phyloP scores from a whole-genome alignment of 129 eudicot genomes.

The Ambrosia trifida region DNA sequence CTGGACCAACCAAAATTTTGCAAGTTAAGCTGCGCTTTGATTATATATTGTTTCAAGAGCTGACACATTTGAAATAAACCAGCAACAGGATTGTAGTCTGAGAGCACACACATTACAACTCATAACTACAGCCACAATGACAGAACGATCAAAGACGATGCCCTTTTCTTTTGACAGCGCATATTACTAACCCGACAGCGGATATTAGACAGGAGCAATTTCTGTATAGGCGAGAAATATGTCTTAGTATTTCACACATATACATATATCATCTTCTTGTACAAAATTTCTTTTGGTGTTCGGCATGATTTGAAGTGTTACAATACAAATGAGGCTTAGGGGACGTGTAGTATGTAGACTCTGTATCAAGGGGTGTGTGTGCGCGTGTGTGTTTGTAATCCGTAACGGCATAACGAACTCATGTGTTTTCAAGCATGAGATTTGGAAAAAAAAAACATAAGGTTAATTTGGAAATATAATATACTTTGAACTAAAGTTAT shows the following conservation, averaged over 20 bases:
- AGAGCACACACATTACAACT: constrained; percentile 58
- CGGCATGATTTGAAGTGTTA: neutral
- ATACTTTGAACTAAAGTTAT: too few relatives aligned
- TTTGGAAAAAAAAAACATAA: too few relatives aligned
- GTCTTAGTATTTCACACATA: neutral
- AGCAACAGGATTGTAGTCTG: constrained; percentile 74
- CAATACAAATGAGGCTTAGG: neutral
- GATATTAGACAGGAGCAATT: neutral
- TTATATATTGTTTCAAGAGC: neutral
- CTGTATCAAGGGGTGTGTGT: neutral
- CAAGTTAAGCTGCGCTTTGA: neutral
- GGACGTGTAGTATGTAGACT: neutral
- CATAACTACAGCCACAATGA: constrained; percentile 27
- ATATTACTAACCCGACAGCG: constrained; percentile 29
- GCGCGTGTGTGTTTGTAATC: neutral
- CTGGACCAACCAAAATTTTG: neutral
- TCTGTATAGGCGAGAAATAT: neutral
- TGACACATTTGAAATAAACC: constrained; percentile 16
- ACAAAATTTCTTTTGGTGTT: neutral
- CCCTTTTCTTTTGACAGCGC: constrained; percentile 30
- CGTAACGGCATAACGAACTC: neutral
- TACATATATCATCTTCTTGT: neutral
- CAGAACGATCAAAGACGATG: constrained; percentile 36
- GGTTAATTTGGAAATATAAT: too few relatives aligned
- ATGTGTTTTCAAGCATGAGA: too few relatives aligned